Evolutionary conservation across 352 stramenopile genomes (phyloP).

Genomic region (Globisporangium abappressorium): DNA sequence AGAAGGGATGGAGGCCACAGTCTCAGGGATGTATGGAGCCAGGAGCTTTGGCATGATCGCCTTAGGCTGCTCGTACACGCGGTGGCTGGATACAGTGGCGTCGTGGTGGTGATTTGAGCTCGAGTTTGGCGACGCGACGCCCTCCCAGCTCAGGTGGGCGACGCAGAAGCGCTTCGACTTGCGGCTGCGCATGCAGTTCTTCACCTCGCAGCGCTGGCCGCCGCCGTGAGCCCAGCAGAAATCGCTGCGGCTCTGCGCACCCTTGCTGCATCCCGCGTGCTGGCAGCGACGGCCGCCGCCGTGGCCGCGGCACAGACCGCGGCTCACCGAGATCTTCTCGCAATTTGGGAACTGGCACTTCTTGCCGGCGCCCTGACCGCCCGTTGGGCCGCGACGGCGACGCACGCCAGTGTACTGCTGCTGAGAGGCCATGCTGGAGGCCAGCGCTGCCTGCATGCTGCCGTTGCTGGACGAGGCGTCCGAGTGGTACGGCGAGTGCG

Average conservation of each 20-base stretch:
- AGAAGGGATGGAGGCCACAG: background rate
- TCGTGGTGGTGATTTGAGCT: background rate
- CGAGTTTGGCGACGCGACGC: background rate
- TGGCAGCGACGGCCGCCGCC: constrained; percentile 59
- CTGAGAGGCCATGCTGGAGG: background rate
- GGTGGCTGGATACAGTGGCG: background rate
- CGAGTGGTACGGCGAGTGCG: constrained; percentile 30
- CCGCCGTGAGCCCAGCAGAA: constrained; percentile 67
- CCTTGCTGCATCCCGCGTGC: constrained; percentile 40
- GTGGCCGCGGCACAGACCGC: constrained; percentile 56
- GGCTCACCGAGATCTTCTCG: constrained; percentile 58
- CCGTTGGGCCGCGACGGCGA: constrained; percentile 32
- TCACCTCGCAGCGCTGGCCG: constrained; percentile 59
- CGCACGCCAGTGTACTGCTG: constrained; percentile 11
- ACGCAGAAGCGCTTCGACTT: constrained; percentile 69
- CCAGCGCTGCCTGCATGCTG: background rate
- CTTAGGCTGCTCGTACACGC: constrained; percentile 23
- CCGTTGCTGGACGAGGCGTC: constrained; percentile 25
- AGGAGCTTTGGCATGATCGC: constrained; percentile 25
- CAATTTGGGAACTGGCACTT: constrained; percentile 52
- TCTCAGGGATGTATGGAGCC: constrained; percentile 5
- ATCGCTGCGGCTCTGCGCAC: constrained; percentile 55
- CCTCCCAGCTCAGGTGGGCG: constrained; percentile 47
- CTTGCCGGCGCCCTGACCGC: constrained; percentile 38
- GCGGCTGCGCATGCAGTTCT: constrained; percentile 52